A percentile compares a stretch with the other conserved stretches of the same genome.
Evolutionary conservation across 495 filamentous ascomycete genomes (phyloP).

Genomic region (Podospora sp.): DNA sequence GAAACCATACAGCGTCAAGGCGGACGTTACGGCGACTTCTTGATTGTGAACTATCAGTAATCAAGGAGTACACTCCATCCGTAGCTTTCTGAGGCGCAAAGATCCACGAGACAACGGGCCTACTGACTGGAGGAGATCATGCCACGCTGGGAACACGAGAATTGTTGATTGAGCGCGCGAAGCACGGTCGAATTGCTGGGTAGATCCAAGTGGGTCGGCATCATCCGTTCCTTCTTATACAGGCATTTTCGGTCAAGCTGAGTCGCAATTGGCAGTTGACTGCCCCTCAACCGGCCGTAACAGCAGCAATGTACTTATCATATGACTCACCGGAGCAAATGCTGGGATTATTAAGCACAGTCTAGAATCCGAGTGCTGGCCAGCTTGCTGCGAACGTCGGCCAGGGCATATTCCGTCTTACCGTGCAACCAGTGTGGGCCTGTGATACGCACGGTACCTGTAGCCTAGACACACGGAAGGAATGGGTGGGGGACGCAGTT

Average conservation of each 20-base stretch:
- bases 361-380: neutral
- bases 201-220: neutral
- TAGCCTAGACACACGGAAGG: neutral
- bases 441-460: neutral
- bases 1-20: constrained; percentile 62
- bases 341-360: neutral
- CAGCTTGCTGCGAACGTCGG: neutral
- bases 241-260: neutral
- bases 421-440: neutral
- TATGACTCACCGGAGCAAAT: neutral
- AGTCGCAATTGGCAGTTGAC: neutral
- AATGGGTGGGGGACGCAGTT: neutral
- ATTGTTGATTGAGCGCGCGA: neutral
- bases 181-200: neutral
- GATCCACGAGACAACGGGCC: neutral
- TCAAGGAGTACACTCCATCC: neutral
- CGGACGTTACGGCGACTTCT: constrained; percentile 36
- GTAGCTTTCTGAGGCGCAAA: neutral
- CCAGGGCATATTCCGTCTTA: neutral
- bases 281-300: neutral
- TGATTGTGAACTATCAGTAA: constrained; percentile 2
- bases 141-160: neutral
- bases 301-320: neutral
- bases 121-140: neutral
- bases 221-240: neutral